Conservation (phyloP, 495 filamentous ascomycete species). For the Penicillium canariense region DNA sequence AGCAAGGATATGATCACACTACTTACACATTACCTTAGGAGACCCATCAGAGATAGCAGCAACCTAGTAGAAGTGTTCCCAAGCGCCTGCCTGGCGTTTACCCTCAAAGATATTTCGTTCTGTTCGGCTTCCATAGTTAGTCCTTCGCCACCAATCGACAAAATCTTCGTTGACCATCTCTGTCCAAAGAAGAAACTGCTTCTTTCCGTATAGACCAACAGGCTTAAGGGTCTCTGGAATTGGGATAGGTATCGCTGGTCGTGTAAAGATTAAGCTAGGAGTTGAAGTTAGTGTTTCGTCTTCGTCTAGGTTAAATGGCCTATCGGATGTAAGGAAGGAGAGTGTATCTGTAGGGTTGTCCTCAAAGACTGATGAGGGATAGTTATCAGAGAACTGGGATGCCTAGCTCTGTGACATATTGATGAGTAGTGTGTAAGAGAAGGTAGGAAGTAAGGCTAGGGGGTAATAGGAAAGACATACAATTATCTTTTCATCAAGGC, state of each 20-base stretch:
- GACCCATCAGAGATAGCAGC: background rate
- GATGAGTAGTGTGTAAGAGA: no score
- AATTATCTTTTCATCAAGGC: no score
- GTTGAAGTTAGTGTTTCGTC: background rate
- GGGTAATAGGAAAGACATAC: no score
- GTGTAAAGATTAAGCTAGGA: background rate
- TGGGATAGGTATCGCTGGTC: background rate
- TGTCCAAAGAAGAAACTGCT: background rate
- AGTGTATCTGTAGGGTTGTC: constrained; percentile 2
- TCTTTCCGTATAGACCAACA: background rate
- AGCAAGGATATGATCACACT: background rate
- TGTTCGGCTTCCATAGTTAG: constrained; percentile 3
- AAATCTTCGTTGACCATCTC: constrained; percentile 12
- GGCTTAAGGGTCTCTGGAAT: background rate
- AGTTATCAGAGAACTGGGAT: constrained; percentile 6
- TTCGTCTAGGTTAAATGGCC: background rate
- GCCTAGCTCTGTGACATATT: constrained; percentile 5
- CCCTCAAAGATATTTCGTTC: constrained; percentile 1
- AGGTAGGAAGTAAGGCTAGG: no score
- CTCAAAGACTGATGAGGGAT: constrained; percentile 2
- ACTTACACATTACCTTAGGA: constrained; percentile 10
- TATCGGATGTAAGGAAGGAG: background rate
- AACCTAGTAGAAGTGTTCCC: constrained; percentile 9
- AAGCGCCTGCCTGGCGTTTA: constrained; percentile 2
- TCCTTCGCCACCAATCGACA: constrained; percentile 9